phyloP scores from a whole-genome alignment of 306 rosid species.

The Gynostemma pentaphyllum region DNA sequence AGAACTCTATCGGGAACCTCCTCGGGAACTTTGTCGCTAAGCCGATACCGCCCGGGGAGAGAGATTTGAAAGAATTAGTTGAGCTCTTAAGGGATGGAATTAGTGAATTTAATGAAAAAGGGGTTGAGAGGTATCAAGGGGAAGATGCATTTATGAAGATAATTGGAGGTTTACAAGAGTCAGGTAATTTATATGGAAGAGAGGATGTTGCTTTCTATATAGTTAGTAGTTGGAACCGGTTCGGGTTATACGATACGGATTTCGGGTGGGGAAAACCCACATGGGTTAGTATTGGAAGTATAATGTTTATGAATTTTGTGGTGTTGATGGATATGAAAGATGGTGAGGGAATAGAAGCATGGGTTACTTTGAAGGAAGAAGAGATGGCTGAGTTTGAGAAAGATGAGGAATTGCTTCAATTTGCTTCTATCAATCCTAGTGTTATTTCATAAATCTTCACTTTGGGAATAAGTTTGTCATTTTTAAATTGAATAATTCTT shows the following conservation, averaged over 20 bases:
- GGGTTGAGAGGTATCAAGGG: neutral
- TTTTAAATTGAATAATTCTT: too few relatives aligned
- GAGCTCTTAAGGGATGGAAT: neutral
- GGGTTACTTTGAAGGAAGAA: slow-evolving; percentile 12
- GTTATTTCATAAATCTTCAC: neutral
- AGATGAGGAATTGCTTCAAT: slow-evolving; percentile 15
- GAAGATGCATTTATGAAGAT: neutral
- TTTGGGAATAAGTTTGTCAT: too few relatives aligned
- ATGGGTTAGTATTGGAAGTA: slow-evolving; percentile 15
- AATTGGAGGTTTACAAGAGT: neutral
- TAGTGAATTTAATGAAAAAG: neutral
- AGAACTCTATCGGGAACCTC: slow-evolving; percentile 30
- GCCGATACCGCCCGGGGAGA: neutral
- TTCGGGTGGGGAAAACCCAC: slow-evolving; percentile 27
- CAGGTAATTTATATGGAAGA: neutral
- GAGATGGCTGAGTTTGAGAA: slow-evolving; percentile 11
- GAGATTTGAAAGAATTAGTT: neutral
- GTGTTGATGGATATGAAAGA: slow-evolving; percentile 16
- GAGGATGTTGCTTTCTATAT: slow-evolving; percentile 2
- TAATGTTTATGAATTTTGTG: neutral
- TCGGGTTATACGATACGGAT: slow-evolving; percentile 13
- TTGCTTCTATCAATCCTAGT: slow-evolving; percentile 10
- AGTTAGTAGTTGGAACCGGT: slow-evolving; percentile 13
- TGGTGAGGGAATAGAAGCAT: slow-evolving; percentile 18
- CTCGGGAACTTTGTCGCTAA: slow-evolving; percentile 13